phyloP scores from a whole-genome alignment of 2,329 filamentous ascomycete species.

The Cladosporium halotolerans region DNA sequence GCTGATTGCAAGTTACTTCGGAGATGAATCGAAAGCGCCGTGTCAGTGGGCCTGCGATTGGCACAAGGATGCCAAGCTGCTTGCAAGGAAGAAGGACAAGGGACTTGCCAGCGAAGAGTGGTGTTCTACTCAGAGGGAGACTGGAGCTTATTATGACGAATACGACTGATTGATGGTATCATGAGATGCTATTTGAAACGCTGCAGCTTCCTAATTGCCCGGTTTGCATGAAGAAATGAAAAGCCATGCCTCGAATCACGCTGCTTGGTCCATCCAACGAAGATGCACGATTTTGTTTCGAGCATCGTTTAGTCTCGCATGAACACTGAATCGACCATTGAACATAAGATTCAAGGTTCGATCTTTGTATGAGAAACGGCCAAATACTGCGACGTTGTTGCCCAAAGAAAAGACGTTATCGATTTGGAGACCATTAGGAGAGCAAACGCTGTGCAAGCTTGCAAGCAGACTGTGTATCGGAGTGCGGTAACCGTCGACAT shows the following conservation, averaged over 20 bases:
- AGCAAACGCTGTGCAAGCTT: not conserved
- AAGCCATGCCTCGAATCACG: not conserved
- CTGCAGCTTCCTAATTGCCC: not conserved
- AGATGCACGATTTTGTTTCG: not conserved
- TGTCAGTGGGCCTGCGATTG: constrained; percentile 47
- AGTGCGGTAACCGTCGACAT: not conserved
- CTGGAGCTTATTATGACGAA: constrained; percentile 35
- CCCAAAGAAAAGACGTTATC: not conserved
- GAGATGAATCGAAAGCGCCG: constrained; percentile 42
- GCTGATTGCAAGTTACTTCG: constrained; percentile 71
- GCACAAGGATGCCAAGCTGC: constrained; percentile 38
- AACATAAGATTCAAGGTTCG: too few species aligned
- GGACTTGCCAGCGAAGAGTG: constrained; percentile 45
- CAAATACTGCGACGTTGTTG: not conserved
- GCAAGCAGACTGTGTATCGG: too few species aligned
- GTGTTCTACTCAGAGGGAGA: constrained; percentile 42
- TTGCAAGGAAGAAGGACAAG: constrained; percentile 39
- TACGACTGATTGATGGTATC: constrained; percentile 21
- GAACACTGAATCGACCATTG: not conserved
- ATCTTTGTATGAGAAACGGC: not conserved
- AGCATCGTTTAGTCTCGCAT: not conserved
- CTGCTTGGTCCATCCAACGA: not conserved
- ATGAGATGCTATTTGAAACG: too few species aligned
- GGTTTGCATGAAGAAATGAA: not conserved
- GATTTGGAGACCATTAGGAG: not conserved